Conservation (phyloP, 208 protist species). For the Crithidia expoeki region DNA sequence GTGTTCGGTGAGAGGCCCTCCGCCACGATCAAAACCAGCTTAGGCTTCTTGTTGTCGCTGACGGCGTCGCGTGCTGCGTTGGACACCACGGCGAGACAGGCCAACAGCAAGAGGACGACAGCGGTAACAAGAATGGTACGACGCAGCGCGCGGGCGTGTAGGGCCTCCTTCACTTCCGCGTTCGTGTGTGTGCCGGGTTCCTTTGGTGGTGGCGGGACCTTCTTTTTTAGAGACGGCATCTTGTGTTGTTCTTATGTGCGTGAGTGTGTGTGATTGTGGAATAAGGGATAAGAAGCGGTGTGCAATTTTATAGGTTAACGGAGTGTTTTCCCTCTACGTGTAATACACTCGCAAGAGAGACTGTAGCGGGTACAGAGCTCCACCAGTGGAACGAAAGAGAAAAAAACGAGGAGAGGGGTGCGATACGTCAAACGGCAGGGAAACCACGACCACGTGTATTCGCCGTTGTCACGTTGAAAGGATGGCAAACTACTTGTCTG, state of each 20-base stretch:
- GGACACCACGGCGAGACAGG: slow-evolving; percentile 64
- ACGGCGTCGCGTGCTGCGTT: slow-evolving; percentile 44
- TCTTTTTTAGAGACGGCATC: slow-evolving; percentile 36
- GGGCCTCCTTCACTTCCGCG: slow-evolving; percentile 68
- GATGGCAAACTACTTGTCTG: too few species aligned
- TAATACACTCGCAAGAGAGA: background rate
- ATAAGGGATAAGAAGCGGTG: too few species aligned
- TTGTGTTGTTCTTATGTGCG: background rate
- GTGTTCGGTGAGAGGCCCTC: slow-evolving; percentile 37
- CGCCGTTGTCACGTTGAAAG: too few species aligned
- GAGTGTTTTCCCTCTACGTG: too few species aligned
- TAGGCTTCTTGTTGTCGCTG: slow-evolving; percentile 30
- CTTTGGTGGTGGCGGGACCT: slow-evolving; percentile 45
- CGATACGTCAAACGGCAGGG: too few species aligned
- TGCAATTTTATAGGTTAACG: background rate
- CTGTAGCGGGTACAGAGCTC: too few species aligned
- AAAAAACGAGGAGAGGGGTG: too few species aligned
- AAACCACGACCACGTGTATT: too few species aligned
- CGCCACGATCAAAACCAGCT: slow-evolving; percentile 58
- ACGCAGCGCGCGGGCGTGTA: slow-evolving; percentile 63
- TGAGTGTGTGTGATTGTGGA: too few species aligned
- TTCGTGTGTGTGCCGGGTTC: slow-evolving; percentile 73
- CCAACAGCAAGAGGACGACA: slow-evolving; percentile 71
- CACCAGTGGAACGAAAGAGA: background rate
- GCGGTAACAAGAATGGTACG: slow-evolving; percentile 64